A percentile compares a stretch with the other conserved stretches of the same genome.
Evolutionary conservation across 305 asterid species (phyloP).

Genomic region (Ajuga reptans): DNA sequence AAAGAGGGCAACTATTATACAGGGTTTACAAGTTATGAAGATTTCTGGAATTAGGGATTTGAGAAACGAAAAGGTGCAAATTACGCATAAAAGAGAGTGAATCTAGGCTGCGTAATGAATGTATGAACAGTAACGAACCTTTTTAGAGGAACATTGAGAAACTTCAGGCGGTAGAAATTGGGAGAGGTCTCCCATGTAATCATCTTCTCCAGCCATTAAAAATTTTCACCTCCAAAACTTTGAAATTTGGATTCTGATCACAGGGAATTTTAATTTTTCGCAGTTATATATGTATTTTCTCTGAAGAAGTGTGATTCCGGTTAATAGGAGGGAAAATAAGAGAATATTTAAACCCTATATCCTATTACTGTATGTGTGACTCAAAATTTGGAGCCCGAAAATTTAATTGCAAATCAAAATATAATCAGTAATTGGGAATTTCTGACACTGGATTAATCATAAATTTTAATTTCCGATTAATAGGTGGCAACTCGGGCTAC

Average conservation of each 20-base stretch:
- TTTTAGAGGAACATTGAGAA: conserved; percentile 41
- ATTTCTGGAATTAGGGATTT: conserved; percentile 24
- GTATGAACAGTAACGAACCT: conserved; percentile 29
- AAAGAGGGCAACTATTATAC: background rate
- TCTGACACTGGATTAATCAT: too few relatives aligned
- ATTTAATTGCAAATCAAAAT: background rate
- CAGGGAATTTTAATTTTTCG: background rate
- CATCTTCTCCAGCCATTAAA: conserved; percentile 52
- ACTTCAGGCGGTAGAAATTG: conserved; percentile 48
- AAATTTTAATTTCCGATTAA: too few relatives aligned
- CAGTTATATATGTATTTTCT: background rate
- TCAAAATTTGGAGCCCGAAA: background rate
- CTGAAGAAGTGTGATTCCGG: background rate
- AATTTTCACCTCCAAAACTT: background rate
- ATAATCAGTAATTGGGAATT: too few relatives aligned
- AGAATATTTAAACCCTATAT: conserved; percentile 6
- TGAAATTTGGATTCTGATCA: background rate
- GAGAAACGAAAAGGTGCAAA: background rate
- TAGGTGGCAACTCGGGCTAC: too few relatives aligned
- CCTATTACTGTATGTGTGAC: background rate
- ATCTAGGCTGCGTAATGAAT: background rate
- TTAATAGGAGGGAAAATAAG: background rate
- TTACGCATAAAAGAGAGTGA: background rate
- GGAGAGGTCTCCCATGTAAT: conserved; percentile 90
- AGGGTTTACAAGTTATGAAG: background rate